Evolutionary conservation across 2,329 filamentous ascomycete species (phyloP), one percentile per base, ranked within the genome.

Genomic region (Penicillium sp.): DNA sequence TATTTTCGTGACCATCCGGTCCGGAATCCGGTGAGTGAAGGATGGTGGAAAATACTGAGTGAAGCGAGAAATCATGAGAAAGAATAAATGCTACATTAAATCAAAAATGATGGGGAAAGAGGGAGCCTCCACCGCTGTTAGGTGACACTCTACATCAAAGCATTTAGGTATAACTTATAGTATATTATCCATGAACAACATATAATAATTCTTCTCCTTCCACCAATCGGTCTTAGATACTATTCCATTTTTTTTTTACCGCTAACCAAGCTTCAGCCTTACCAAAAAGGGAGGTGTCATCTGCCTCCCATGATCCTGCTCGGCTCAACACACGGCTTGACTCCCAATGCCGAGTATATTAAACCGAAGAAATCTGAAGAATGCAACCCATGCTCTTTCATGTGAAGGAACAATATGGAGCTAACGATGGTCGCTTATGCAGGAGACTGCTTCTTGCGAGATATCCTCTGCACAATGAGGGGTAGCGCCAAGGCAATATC

Each of bases 301-400:
- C 71, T 52, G 42, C 40, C n/a, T 40, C 48, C 7, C 9, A 31
- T 31, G 4, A 38, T 21, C 37, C n/a, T 17, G 2, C 37, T 40
- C n/a, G 37, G 37, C 17, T 19, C n/a, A 10, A 19, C 8, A 9
- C n/a, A 38, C n/a, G 8, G 8, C 9, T n/a, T 19, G 2, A 10
- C 9, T 40, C 37, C 9, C 9, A 9, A 40, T 10, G 9, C n/a
- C n/a, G 37, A 12, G 9, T 40, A 19, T 40, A 42, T 25, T 29
- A 29, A 21, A 7, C n/a, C 21, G 21, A 41, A 47, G 4, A 17
- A 52, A 37, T 15, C 6, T 27, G 37, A 40, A 42, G 12, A 21
- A 45, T 56, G 31, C 40, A 52, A 45, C 47, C 54, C 12, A 40
- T 40, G 40, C 15, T 25, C 23, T 29, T 38, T 35, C 40, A 56